Percentiles rank a stretch among this genome's conserved stretches.
These are phyloP conservation scores for Paspalum notatum DNA, from an alignment of 176 grass and related monocot genomes.

Conservation along the genomic window DNA sequence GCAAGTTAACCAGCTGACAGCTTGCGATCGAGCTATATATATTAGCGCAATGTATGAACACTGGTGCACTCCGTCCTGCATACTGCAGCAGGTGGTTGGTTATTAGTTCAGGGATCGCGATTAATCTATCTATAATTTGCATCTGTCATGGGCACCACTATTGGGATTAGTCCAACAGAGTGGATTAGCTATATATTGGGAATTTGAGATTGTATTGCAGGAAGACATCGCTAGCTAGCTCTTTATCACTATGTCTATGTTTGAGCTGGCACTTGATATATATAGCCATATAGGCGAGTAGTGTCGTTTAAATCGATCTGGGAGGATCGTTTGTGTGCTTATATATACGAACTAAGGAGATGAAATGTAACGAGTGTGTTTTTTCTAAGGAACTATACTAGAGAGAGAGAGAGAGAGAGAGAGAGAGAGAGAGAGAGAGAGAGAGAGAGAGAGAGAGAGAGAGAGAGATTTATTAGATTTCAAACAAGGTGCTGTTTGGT, in stretches of 20 bases:
- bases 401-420: no score
- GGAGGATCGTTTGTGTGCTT: no score
- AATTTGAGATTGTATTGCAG: background rate
- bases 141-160: background rate
- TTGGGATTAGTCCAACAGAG: background rate
- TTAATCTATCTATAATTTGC: background rate
- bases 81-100: background rate
- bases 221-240: background rate
- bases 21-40: background rate
- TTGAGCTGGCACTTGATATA: background rate
- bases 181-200: background rate
- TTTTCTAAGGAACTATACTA: no score
- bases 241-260: background rate
- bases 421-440: no score
- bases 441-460: no score
- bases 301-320: no score
- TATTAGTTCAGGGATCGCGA: background rate
- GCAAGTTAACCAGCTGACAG: constrained; percentile 28
- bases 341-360: no score
- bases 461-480: no score
- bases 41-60: background rate
- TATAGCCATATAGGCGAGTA: no score
- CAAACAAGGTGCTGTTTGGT: no score
- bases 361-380: no score
- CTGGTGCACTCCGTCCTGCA: background rate